Evolutionary conservation across 768 basidiomycete species (phyloP), one percentile per base, ranked within the genome.

Genomic region (Fomitopsis serialis): DNA sequence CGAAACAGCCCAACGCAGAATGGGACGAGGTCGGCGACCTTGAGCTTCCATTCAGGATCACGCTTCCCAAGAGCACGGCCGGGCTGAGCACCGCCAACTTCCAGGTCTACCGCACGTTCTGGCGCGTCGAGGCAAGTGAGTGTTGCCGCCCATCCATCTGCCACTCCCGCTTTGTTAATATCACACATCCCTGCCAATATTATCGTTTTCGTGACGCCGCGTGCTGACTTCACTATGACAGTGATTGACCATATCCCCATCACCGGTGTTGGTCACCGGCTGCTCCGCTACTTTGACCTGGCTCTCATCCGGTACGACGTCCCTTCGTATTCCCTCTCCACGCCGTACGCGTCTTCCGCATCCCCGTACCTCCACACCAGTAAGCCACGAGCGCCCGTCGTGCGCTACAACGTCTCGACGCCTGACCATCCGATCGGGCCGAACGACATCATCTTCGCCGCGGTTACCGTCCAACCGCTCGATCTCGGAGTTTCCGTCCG

Each of bases 91-190:
- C 85, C 45, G 78, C 84, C 13, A 75, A 81, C 55, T 89, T 84
- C 61, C 86, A 86, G 59, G 86, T 85, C 61, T 93, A 90, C 67
- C 78, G 85, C 42, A 82, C 87, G 63, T 80, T 80, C 64, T 93
- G 91, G 91, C 77, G 89, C 50, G 74, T 93, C 53, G 91, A 93
- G 72, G 90, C 90, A 57, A 78, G 89, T 84, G 58, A 58, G 83
- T 75, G 13, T 44, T 42, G 37, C n/a, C 50, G 45, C 37, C 42
- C 47, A 32, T 52, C 61, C 65, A 58, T 67, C 56, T 45, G 54
- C 45, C 57, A 48, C 43, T 54, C 53, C 37, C 51, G 35, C 37
- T 19, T 37, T 40, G 54, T 34, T 37, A 9, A 17, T 53, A 44
- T 44, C 35, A 44, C 25, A 40, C 48, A 54, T 50, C 45, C 19